phyloP scores from a whole-genome alignment of 2,329 filamentous ascomycete genomes.

The Fusarium sp. region DNA sequence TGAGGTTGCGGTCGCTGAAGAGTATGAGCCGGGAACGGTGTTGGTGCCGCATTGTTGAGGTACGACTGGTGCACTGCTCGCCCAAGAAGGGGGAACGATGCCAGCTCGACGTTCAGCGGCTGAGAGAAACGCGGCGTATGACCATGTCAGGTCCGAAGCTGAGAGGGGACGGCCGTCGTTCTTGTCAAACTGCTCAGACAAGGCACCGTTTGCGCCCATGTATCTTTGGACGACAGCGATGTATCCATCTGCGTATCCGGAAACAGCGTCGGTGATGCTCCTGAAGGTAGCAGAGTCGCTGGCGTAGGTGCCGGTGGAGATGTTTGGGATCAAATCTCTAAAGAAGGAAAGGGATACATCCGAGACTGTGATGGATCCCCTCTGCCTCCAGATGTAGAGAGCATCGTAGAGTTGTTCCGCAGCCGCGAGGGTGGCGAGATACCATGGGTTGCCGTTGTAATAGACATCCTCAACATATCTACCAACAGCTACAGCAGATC shows the following conservation, averaged over 20 bases:
- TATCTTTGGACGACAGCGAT: conserved; percentile 70
- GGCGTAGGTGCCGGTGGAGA: conserved; percentile 69
- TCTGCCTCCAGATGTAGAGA: conserved; percentile 72
- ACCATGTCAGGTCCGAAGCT: conserved; percentile 76
- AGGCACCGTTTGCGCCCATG: conserved; percentile 66
- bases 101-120: conserved; percentile 65
- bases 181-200: conserved; percentile 73
- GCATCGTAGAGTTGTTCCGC: conserved; percentile 84
- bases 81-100: conserved; percentile 66
- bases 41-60: conserved; percentile 59
- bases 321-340: conserved; percentile 66
- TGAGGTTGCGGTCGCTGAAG: conserved; percentile 55
- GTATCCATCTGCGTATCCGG: conserved; percentile 68
- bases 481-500: conserved; percentile 69
- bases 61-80: conserved; percentile 55
- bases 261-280: conserved; percentile 65
- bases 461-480: conserved; percentile 78
- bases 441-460: conserved; percentile 84
- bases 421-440: conserved; percentile 77
- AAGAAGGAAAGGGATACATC: conserved; percentile 76
- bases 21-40: conserved; percentile 61
- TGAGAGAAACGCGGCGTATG: conserved; percentile 75
- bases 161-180: conserved; percentile 64
- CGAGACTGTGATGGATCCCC: conserved; percentile 71
- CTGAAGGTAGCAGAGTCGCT: conserved; percentile 58